Conservation (phyloP, 2,329 filamentous ascomycete genomes). For the Pyrenophora seminiperda region DNA sequence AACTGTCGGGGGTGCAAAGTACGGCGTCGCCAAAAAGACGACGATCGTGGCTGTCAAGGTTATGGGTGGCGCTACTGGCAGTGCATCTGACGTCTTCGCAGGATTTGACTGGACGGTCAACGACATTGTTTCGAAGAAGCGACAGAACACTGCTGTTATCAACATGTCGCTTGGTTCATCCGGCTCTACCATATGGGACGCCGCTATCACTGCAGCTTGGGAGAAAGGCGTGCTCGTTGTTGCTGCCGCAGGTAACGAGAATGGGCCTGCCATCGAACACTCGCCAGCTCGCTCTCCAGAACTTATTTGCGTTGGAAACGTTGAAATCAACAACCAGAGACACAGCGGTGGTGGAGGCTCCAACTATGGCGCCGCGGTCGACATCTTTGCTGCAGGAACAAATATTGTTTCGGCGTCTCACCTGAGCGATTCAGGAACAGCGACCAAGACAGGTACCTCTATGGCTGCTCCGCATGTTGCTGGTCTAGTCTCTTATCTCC, state of each 20-base stretch:
- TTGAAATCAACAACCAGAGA: constrained; percentile 32
- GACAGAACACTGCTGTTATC: constrained; percentile 40
- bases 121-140: constrained; percentile 39
- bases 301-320: constrained; percentile 45
- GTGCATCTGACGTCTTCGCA: constrained; percentile 34
- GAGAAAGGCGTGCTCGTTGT: constrained; percentile 42
- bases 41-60: constrained; percentile 47
- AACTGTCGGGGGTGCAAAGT: constrained; percentile 36
- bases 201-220: constrained; percentile 42
- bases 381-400: constrained; percentile 48
- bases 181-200: constrained; percentile 38
- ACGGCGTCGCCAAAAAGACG: constrained; percentile 43
- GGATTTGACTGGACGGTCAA: constrained; percentile 45
- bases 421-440: constrained; percentile 49
- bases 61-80: constrained; percentile 24
- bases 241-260: constrained; percentile 46
- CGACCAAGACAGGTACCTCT: constrained; percentile 62
- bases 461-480: constrained; percentile 73
- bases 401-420: constrained; percentile 54
- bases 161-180: constrained; percentile 48
- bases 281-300: constrained; percentile 46
- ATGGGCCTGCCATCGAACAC: constrained; percentile 25
- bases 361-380: constrained; percentile 48
- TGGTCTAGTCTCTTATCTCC: constrained; percentile 71
- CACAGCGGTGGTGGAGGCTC: constrained; percentile 23